Conservation (phyloP, 2,329 filamentous ascomycete species). For the Calycina marina region DNA sequence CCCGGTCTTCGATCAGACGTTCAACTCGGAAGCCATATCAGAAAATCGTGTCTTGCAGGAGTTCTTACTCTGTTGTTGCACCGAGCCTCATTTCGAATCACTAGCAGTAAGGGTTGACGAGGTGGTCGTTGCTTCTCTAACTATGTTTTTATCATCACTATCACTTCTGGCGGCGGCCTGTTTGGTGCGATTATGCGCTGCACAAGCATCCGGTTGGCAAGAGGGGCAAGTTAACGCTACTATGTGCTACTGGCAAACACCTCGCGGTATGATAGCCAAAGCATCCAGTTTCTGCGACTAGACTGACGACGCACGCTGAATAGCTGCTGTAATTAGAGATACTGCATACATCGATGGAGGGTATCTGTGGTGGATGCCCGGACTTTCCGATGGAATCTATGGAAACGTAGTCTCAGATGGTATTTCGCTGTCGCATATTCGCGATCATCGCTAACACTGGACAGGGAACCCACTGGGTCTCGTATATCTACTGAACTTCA, state of each 20-base stretch:
- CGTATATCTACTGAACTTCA: slow-evolving; percentile 45
- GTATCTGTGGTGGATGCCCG: slow-evolving; percentile 35
- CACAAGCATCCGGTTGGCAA: slow-evolving; percentile 35
- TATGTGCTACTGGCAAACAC: slow-evolving; percentile 41
- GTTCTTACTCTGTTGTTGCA: too few species aligned
- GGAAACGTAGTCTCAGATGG: slow-evolving; percentile 24
- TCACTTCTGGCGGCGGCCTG: slow-evolving; percentile 7
- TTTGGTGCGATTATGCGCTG: slow-evolving; percentile 20
- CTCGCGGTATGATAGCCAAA: slow-evolving; percentile 24
- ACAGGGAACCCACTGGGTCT: slow-evolving; percentile 36
- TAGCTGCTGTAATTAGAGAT: slow-evolving; percentile 44
- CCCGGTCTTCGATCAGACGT: too few species aligned
- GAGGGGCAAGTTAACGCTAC: slow-evolving; percentile 37
- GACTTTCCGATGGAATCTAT: slow-evolving; percentile 30
- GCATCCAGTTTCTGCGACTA: background rate
- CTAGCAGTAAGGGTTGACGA: too few species aligned
- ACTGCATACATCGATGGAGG: slow-evolving; percentile 54
- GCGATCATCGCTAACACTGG: slow-evolving; percentile 4
- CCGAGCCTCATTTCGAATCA: too few species aligned
- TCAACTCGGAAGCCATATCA: too few species aligned
- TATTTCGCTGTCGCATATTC: slow-evolving; percentile 21
- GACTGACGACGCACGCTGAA: slow-evolving; percentile 13
- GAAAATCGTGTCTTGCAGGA: too few species aligned
- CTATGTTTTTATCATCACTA: slow-evolving; percentile 1
- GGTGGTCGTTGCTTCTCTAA: too few species aligned